Evolutionary conservation across 805 yeast species (phyloP), one percentile per base, ranked within the genome.

Genomic region (Cyberlindnera americana): DNA sequence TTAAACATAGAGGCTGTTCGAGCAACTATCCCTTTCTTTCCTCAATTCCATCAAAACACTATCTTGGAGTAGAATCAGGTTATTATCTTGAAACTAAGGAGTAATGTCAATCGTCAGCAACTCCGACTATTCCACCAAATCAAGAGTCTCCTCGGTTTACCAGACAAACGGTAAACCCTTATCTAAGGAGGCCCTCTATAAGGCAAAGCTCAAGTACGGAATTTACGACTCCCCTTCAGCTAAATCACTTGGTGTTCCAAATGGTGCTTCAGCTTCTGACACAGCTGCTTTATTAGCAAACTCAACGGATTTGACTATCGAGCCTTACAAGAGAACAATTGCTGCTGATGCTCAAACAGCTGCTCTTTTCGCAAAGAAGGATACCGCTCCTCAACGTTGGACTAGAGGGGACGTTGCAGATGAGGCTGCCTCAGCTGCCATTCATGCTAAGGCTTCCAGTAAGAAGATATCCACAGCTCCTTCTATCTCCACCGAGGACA

Each of bases 261-360:
- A 80, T 43, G 70, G 75, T 29, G 52, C 58, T 9, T 41, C 46
- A 17, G 86, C 89, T 21, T 74, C 86, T 13, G 88, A 81, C 56
- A 76, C 83, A 6, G 91, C 95, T 35, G 93, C 93, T 1, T 65
- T 82, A 38, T 66, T 83, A 46, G 95, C 93, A 2, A 75, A 85
- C 6, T 74, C 79, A 11, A 64, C 83, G 3, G 84, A 79, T 58
- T 67, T 80, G 32, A 70, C 78, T 3, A 75, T 82, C 27, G 75
- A 73, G 46, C 78, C 87, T 12, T 83, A 82, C 59, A 81, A 77
- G 59, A 66, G 90, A 40, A 64, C 62, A 25, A 59, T 72, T 12
- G 73, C 80, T 14, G 69, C 81, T 7, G 86, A 77, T 38, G 86
- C 86, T 13, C 84, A 82, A 28, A 71, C 73, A 18, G 87, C 87